Conservation (phyloP, 78 protist species). For the Bodo saltans region DNA sequence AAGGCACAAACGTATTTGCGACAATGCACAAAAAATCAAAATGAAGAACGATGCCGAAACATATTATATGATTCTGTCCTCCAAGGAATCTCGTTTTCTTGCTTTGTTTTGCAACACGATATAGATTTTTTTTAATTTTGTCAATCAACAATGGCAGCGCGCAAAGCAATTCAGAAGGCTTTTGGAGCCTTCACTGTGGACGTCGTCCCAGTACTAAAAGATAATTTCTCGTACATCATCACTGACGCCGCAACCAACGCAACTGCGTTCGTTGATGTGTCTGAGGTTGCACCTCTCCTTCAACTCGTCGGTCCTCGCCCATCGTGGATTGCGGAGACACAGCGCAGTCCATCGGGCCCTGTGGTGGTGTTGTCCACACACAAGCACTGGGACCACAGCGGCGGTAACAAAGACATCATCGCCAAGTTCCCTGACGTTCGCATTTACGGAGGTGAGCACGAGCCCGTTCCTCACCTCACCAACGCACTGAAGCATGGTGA, state of each 20-base stretch:
- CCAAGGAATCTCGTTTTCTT: too few relatives aligned
- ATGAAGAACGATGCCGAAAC: too few relatives aligned
- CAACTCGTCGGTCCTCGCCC: too few relatives aligned
- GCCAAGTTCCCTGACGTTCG: slow-evolving; percentile 19
- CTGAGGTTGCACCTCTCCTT: background rate
- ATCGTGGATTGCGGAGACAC: too few relatives aligned
- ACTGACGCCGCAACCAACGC: background rate
- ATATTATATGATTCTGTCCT: too few relatives aligned
- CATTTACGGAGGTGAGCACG: slow-evolving; percentile 60
- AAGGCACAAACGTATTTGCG: too few relatives aligned
- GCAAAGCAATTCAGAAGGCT: too few relatives aligned
- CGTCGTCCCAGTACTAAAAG: slow-evolving; percentile 17
- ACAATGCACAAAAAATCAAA: too few relatives aligned
- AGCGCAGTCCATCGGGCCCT: background rate
- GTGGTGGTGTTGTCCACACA: slow-evolving; percentile 60
- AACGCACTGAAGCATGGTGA: slow-evolving; percentile 30
- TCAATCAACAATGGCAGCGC: too few relatives aligned
- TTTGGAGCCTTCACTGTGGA: background rate
- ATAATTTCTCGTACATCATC: slow-evolving; percentile 25
- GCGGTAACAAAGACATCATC: slow-evolving; percentile 52
- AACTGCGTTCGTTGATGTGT: slow-evolving; percentile 16
- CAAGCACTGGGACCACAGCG: slow-evolving; percentile 75
- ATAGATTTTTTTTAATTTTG: too few relatives aligned
- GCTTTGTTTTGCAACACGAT: too few relatives aligned
- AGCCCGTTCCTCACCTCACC: slow-evolving; percentile 13